Evolutionary conservation across 2,329 filamentous ascomycete species (phyloP), one percentile per base, ranked within the genome.

Genomic region (Pestalotiopsis sp.): DNA sequence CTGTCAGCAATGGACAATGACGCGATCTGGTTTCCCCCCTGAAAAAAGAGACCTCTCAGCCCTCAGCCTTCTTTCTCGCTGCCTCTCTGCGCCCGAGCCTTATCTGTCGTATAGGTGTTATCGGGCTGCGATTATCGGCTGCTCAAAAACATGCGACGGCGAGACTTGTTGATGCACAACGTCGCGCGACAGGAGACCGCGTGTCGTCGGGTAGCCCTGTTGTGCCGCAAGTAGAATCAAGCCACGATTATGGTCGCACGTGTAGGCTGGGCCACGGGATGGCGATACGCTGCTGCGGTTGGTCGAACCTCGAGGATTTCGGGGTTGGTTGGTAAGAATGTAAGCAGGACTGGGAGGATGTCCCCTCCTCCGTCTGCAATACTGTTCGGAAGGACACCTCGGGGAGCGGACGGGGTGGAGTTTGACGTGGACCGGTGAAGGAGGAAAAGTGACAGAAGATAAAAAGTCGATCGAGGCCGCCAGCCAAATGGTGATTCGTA

Each of bases 1-100:
- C 73, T 74, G 59, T 36, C 45, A 52, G 71, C 67, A 45, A 58
- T 69, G 25, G 14, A 38, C 58, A 64, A 64, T 60, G 25, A 27
- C 58, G 31, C 58, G 25, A 31, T 60, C 58, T 31, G 45, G 20
- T 36, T 36, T 52, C n/a, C 45, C 45, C 45, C 45, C 45, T 52
- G 45, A 36, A 36, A 36, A 9, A 36, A 55, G 49, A 60, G 13
- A 23, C 58, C 58, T 14, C 25, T 31, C 31, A 31, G 25, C 58
- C 58, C 23, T 60, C 25, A 27, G 31, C 58, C 58, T 60, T 60
- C 58, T 23, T 60, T 23, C 31, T 38, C 12, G 49, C 7, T 36
- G 31, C 31, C 31, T 36, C 31, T 49, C 41, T 52, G n/a, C 45
- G 45, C 45, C 45, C 45, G 45, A 52, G 45, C 45, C 45, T 52